These are phyloP conservation scores for Aureobasidium mangrovei DNA, from an alignment of 2,329 filamentous ascomycete genomes.

Conservation along the genomic window DNA sequence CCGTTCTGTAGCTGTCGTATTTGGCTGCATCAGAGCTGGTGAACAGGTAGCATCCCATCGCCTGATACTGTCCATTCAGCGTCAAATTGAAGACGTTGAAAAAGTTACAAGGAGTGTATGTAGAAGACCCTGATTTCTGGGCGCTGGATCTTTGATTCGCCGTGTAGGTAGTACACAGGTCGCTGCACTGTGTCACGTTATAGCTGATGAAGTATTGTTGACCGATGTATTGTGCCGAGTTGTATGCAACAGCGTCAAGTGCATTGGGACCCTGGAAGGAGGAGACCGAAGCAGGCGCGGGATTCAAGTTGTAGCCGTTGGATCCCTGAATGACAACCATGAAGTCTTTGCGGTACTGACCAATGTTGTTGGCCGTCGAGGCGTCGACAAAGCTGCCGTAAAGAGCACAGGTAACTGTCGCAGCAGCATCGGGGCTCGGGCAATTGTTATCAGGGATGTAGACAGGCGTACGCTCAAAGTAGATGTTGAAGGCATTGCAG, in stretches of 20 bases:
- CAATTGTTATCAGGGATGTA: conserved; percentile 17
- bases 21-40: conserved; percentile 5
- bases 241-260: conserved; percentile 11
- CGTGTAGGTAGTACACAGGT: conserved; percentile 8
- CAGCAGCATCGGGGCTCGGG: conserved; percentile 11
- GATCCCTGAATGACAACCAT: conserved; percentile 21
- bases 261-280: conserved; percentile 14
- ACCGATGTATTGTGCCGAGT: background rate
- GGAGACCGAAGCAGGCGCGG: conserved; percentile 11
- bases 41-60: conserved; percentile 16
- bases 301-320: conserved; percentile 16
- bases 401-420: conserved; percentile 14
- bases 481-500: conserved; percentile 19
- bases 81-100: conserved; percentile 18
- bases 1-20: conserved; percentile 9
- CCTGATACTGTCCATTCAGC: conserved; percentile 12
- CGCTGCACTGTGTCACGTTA: conserved; percentile 12
- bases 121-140: background rate
- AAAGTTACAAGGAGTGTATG: conserved; percentile 17
- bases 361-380: conserved; percentile 21
- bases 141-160: background rate
- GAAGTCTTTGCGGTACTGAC: conserved; percentile 22
- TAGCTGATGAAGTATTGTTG: conserved; percentile 12
- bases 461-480: conserved; percentile 16
- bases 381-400: conserved; percentile 12